Conservation (phyloP, 345 rosid genomes). For the Hibiscus syriacus region DNA sequence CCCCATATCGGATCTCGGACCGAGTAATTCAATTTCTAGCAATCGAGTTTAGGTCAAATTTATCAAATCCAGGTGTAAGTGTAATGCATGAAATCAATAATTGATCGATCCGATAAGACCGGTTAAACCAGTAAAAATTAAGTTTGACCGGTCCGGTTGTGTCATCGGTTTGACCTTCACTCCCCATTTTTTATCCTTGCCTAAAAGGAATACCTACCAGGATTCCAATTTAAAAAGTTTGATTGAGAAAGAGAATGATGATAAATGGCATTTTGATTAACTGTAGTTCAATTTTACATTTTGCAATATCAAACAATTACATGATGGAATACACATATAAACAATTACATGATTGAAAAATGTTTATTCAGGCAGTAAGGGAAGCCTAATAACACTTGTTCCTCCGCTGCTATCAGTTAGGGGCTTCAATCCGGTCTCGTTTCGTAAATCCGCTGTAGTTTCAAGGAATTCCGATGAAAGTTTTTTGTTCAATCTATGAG, state of each 20-base stretch:
- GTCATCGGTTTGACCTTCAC: too few species aligned
- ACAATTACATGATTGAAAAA: conserved; percentile 9
- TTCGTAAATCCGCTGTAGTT: conserved; percentile 19
- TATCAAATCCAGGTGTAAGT: too few species aligned
- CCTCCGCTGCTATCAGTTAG: conserved; percentile 27
- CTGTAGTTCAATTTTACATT: neutral
- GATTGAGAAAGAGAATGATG: neutral
- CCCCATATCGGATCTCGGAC: too few species aligned
- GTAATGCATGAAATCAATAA: too few species aligned
- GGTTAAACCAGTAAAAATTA: too few species aligned
- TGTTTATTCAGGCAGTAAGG: conserved; percentile 57
- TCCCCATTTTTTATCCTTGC: too few species aligned
- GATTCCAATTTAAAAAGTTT: too few species aligned
- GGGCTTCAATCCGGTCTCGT: conserved; percentile 15
- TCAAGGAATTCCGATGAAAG: conserved; percentile 25
- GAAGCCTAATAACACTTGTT: conserved; percentile 51
- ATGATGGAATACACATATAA: neutral
- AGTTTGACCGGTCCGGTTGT: too few species aligned
- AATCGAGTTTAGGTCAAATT: too few species aligned
- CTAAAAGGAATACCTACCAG: too few species aligned
- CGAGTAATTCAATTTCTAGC: too few species aligned
- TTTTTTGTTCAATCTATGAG: conserved; percentile 48
- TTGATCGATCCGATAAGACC: too few species aligned
- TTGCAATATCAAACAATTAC: conserved; percentile 9
- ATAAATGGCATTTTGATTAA: neutral